A percentile compares a stretch with the other conserved stretches of the same genome.
Evolutionary conservation across 2,329 filamentous ascomycete genomes (phyloP).

Genomic region (Oidium heveae): DNA sequence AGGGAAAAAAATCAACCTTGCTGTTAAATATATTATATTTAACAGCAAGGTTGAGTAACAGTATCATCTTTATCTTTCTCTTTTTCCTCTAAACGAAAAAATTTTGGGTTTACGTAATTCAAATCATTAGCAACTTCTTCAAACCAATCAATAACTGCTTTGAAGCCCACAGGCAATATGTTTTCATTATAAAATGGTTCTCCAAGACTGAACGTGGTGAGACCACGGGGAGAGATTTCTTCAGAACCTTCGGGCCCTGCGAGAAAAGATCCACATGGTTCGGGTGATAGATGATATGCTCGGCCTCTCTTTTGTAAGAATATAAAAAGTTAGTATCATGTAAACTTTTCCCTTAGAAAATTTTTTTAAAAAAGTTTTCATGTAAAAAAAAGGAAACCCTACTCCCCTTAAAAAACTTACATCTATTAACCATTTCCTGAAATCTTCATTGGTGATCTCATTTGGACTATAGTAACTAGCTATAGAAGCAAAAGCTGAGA

Average conservation of each 20-base stretch:
- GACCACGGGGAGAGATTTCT: constrained; percentile 22
- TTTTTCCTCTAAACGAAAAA: constrained; percentile 1
- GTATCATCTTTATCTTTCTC: background rate
- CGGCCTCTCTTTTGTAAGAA: constrained; percentile 24
- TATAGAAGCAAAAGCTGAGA: constrained; percentile 25
- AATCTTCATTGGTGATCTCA: constrained; percentile 18
- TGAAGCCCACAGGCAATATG: constrained; percentile 30
- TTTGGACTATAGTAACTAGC: constrained; percentile 20
- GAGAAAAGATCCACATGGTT: constrained; percentile 26
- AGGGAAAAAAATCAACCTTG: too few species aligned
- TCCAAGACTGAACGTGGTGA: constrained; percentile 44
- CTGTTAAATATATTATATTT: too few species aligned
- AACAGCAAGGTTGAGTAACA: too few species aligned
- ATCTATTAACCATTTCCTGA: constrained; percentile 25
- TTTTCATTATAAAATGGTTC: constrained; percentile 31
- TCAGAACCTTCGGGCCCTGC: constrained; percentile 21
- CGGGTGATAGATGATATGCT: constrained; percentile 29
- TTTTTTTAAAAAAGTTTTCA: too few species aligned
- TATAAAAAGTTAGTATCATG: constrained; percentile 3
- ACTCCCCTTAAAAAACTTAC: background rate
- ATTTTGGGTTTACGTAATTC: constrained; percentile 15
- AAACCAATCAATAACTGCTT: constrained; percentile 33
- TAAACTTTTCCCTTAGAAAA: background rate
- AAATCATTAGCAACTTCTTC: constrained; percentile 25
- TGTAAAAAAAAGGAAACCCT: too few species aligned